Evolutionary conservation across 2,329 filamentous ascomycete species (phyloP).

Genomic region (Verticillium albo-atrum): DNA sequence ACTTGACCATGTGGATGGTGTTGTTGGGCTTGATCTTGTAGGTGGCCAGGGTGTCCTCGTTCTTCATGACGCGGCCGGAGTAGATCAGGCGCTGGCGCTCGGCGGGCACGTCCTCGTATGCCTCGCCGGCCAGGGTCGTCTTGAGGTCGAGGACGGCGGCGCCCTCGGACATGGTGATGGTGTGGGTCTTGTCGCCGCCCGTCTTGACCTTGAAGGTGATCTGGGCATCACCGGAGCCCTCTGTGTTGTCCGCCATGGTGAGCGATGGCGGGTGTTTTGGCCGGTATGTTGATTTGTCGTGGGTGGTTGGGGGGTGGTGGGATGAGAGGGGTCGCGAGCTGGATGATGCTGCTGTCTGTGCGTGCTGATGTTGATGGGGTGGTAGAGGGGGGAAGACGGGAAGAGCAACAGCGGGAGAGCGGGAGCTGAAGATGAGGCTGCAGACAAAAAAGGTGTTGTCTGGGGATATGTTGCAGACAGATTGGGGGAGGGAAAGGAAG

Average conservation of each 20-base stretch:
- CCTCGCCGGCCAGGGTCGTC: slow-evolving; percentile 73
- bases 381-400: no score
- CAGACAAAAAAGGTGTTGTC: not conserved
- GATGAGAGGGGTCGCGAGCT: not conserved
- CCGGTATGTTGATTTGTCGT: not conserved
- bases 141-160: slow-evolving; percentile 85
- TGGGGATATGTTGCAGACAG: not conserved
- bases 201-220: slow-evolving; percentile 97
- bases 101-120: slow-evolving; percentile 81
- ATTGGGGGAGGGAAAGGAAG: no score
- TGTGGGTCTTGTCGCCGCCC: slow-evolving; percentile 84
- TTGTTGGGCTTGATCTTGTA: slow-evolving; percentile 97
- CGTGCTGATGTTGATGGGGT: no score
- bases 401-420: not conserved
- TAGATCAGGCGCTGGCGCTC: slow-evolving; percentile 95
- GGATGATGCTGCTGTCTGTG: no score
- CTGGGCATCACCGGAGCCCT: slow-evolving; percentile 61
- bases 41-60: slow-evolving; percentile 75
- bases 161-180: slow-evolving; percentile 71
- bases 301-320: not conserved
- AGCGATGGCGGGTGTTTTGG: not conserved
- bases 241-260: slow-evolving; percentile 62
- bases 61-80: slow-evolving; percentile 94
- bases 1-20: slow-evolving; percentile 95
- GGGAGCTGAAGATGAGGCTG: not conserved